Evolutionary conservation across 2,329 filamentous ascomycete species (phyloP).

Genomic region (Esteya vermicola): DNA sequence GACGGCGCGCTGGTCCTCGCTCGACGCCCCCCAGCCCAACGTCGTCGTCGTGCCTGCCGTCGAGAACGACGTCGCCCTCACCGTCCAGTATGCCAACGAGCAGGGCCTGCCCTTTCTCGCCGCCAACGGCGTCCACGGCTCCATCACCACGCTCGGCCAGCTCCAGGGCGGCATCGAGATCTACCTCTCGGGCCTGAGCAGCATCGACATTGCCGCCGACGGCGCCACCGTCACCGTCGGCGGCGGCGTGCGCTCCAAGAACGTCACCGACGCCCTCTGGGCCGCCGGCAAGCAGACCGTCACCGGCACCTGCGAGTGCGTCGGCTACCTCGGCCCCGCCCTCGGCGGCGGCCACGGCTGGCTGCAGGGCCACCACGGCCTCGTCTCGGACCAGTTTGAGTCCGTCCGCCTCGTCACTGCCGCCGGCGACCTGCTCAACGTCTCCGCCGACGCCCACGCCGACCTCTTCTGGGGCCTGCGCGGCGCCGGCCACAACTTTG

Average conservation of each 20-base stretch:
- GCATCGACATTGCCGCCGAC: constrained; percentile 30
- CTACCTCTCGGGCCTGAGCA: constrained; percentile 35
- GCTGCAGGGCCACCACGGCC: constrained; percentile 37
- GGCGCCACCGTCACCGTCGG: constrained; percentile 30
- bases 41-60: constrained; percentile 31
- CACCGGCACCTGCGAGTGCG: constrained; percentile 39
- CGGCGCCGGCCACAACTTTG: constrained; percentile 45
- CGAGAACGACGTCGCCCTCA: constrained; percentile 33
- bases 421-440: constrained; percentile 25
- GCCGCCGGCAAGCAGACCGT: constrained; percentile 40
- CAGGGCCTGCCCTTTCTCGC: constrained; percentile 35
- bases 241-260: constrained; percentile 37
- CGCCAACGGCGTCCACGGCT: constrained; percentile 36
- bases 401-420: constrained; percentile 37
- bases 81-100: constrained; percentile 24
- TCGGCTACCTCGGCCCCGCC: constrained; percentile 24
- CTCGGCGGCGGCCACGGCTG: constrained; percentile 44
- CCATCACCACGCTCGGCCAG: constrained; percentile 30
- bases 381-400: constrained; percentile 37
- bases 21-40: constrained; percentile 26
- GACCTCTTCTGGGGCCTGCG: constrained; percentile 43
- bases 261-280: constrained; percentile 37
- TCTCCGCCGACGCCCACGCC: constrained; percentile 17
- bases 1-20: constrained; percentile 29
- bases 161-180: constrained; percentile 36